Conservation (phyloP, 2,329 filamentous ascomycete species). For the Aspergillus sp. region DNA sequence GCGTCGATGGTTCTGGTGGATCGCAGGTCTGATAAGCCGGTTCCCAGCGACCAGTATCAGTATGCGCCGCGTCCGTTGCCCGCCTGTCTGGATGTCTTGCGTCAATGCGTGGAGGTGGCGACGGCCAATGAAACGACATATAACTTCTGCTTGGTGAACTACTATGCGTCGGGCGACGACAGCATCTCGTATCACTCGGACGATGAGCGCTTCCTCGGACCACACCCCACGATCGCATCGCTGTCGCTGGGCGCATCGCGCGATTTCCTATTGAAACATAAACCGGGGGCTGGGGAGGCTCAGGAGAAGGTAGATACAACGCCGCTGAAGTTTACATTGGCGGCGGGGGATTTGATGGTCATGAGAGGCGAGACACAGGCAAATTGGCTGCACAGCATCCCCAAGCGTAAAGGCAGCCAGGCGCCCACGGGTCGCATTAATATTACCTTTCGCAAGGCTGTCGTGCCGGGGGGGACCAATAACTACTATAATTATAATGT, state of each 20-base stretch:
- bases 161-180: conserved; percentile 74
- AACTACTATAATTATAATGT: conserved; percentile 88
- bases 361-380: conserved; percentile 75
- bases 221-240: conserved; percentile 69
- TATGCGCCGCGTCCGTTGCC: conserved; percentile 70
- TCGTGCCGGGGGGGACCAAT: conserved; percentile 70
- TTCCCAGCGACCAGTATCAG: conserved; percentile 52
- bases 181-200: conserved; percentile 79
- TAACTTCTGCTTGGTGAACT: conserved; percentile 81
- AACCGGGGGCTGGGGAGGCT: conserved; percentile 50
- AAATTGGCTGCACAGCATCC: conserved; percentile 75
- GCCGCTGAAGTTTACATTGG: conserved; percentile 55
- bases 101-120: conserved; percentile 61
- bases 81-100: conserved; percentile 64
- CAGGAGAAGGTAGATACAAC: conserved; percentile 25
- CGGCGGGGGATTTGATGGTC: conserved; percentile 73
- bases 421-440: conserved; percentile 65
- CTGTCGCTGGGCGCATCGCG: conserved; percentile 70
- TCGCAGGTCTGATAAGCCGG: conserved; percentile 40
- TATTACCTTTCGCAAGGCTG: conserved; percentile 72
- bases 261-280: conserved; percentile 79
- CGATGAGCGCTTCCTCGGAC: conserved; percentile 73
- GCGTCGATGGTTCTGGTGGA: conserved; percentile 35
- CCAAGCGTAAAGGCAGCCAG: conserved; percentile 63
- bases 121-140: conserved; percentile 56